These are phyloP conservation scores for Sphaerulina vaccinii DNA, from an alignment of 2,329 filamentous ascomycete species.

Conservation along the genomic window DNA sequence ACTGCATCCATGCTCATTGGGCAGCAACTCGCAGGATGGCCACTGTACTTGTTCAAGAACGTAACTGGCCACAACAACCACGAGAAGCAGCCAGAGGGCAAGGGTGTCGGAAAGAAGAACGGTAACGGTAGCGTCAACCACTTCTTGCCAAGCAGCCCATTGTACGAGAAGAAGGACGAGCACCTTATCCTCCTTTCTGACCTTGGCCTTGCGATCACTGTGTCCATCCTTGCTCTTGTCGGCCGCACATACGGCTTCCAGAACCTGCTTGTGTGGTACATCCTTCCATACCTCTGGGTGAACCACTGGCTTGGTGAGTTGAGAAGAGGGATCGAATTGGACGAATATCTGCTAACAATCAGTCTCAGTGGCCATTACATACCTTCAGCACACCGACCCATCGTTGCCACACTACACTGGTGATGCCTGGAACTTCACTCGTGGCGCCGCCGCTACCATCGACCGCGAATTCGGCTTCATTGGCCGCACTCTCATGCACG, in stretches of 20 bases:
- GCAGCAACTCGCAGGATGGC: conserved; percentile 93
- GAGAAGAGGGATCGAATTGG: not conserved
- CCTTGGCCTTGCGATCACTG: conserved; percentile 65
- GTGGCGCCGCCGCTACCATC: conserved; percentile 91
- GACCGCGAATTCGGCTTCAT: conserved; percentile 97
- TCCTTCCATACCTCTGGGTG: conserved; percentile 92
- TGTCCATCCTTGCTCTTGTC: conserved; percentile 63
- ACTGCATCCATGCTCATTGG: conserved; percentile 71
- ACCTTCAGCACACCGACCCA: conserved; percentile 94
- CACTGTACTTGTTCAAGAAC: conserved; percentile 85
- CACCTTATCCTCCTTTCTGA: conserved; percentile 85
- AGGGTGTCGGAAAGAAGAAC: conserved; percentile 88
- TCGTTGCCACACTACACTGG: conserved; percentile 87
- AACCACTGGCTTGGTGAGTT: conserved; percentile 96
- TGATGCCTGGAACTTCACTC: conserved; percentile 86
- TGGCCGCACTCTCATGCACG: conserved; percentile 85
- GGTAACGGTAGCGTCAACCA: conserved; percentile 87
- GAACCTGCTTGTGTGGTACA: conserved; percentile 94
- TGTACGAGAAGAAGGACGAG: conserved; percentile 90
- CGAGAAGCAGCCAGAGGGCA: conserved; percentile 85
- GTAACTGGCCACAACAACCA: conserved; percentile 97
- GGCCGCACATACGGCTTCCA: conserved; percentile 75
- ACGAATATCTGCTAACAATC: conserved; percentile 6
- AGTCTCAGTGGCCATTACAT: conserved; percentile 85
- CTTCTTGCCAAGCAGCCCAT: conserved; percentile 81